phyloP scores from a whole-genome alignment of 495 filamentous ascomycete species.

The Ramalina intermedia region DNA sequence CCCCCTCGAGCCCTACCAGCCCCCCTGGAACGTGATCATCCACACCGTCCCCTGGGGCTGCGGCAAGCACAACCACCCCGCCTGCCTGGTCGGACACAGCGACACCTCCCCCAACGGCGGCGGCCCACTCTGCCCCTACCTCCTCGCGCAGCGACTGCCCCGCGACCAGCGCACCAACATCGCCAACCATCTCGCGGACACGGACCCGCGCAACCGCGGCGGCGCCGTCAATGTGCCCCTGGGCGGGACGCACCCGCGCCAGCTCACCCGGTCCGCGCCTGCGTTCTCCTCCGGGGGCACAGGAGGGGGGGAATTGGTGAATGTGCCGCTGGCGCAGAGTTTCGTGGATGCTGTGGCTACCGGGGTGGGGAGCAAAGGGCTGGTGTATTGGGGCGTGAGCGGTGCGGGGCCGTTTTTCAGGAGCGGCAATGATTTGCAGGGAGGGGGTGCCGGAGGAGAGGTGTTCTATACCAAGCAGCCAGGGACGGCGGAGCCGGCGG shows the following conservation, averaged over 20 bases:
- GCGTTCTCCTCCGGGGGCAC: too few species aligned
- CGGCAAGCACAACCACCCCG: background rate
- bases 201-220: background rate
- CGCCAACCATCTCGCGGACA: background rate
- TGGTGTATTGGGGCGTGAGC: too few species aligned
- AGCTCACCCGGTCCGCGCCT: too few species aligned
- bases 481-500: too few species aligned
- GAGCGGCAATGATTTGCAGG: too few species aligned
- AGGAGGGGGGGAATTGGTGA: too few species aligned
- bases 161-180: background rate
- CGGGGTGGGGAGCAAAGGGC: too few species aligned
- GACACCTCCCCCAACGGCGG: background rate
- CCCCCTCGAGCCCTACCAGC: background rate
- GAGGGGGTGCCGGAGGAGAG: too few species aligned
- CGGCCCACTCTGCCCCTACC: background rate
- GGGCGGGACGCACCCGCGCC: background rate
- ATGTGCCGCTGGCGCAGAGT: too few species aligned
- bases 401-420: too few species aligned
- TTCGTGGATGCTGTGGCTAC: too few species aligned
- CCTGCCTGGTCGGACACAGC: background rate
- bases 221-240: background rate
- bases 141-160: background rate
- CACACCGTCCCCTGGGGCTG: background rate
- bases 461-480: too few species aligned
- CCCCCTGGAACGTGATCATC: background rate